Base-by-base conservation (phyloP, 148 eudicot genomes). In the Pouteria glomerata region DNA sequence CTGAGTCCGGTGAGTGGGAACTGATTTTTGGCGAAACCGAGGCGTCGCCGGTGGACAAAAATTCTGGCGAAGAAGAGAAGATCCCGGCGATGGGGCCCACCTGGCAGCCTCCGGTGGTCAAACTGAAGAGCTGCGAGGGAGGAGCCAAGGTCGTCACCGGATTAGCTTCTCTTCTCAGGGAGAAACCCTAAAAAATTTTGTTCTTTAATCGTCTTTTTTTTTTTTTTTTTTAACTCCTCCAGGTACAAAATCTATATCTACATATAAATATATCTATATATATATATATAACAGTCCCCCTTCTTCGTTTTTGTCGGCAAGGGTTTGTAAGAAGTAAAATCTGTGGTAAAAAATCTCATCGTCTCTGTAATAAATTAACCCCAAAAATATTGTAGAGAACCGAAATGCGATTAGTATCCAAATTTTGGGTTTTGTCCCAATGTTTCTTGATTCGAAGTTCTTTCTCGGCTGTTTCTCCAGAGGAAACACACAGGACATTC, bases 41-140 rank as follows among this genome's bases (percentile, higher is more conserved):
- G 18, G 19, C 75, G 12, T 35, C 56, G n/a, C 14, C 67, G 35
- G 44, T 63, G 67, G 76, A 3, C 66, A 51, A 15, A 1, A 33
- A 6, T 16, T 29, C 73, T 59, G 77, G 57, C 33, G 73, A 53
- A 3, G 81, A 45, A 39, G 82, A 73, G 67, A 62, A 66, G n/a
- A n/a, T n/a, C 12, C 21, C 53, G 56, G 74, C 63, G 55, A 39
- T 35, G 69, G 37, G 41, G 18, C 45, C 45, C 53, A 10, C 7
- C 48, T 85, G 89, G 92, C 76, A 79, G 73, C 82, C 82, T 39
- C 92, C 92, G 79, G 85, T 78, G 78, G 63, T 84, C 45, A 82
- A 63, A 57, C 81, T 82, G 66, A 85, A 76, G 85, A 88, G 80
- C 62, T 78, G 74, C 13, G 84, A 81, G 33, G 78, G 80, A 73